phyloP scores from a whole-genome alignment of 73 alveolate species.

The Paramecium tetraurelia region DNA sequence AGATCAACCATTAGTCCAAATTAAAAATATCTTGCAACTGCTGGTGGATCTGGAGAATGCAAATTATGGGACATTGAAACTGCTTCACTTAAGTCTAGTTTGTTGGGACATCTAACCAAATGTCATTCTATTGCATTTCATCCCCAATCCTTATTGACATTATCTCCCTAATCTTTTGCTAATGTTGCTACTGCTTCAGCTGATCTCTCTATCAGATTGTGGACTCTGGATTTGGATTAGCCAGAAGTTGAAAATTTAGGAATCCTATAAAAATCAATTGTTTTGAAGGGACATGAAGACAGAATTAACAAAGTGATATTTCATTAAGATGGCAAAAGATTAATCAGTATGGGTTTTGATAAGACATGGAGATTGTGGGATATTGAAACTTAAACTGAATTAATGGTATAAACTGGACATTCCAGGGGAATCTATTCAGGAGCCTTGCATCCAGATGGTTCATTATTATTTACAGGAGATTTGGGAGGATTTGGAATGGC shows the following conservation, averaged over 20 bases:
- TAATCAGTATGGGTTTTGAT: slow-evolving; percentile 94
- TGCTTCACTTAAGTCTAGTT: not conserved
- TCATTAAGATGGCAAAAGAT: slow-evolving; percentile 86
- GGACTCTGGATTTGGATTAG: slow-evolving; percentile 74
- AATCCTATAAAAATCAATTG: slow-evolving; percentile 66
- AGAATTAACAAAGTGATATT: slow-evolving; percentile 89
- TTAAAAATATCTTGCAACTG: slow-evolving; percentile 61
- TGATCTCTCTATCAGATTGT: slow-evolving; percentile 86
- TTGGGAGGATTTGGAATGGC: slow-evolving; percentile 89
- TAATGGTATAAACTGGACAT: slow-evolving; percentile 96
- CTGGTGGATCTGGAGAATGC: slow-evolving; percentile 70
- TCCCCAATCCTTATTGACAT: slow-evolving; percentile 56
- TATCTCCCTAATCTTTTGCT: slow-evolving; percentile 42
- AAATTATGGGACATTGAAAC: slow-evolving; percentile 50
- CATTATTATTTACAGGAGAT: slow-evolving; percentile 95
- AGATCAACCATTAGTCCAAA: slow-evolving; percentile 77
- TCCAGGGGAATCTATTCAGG: slow-evolving; percentile 87
- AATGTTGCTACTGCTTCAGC: slow-evolving; percentile 92
- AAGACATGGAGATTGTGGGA: slow-evolving; percentile 98
- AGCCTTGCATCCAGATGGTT: slow-evolving; percentile 94
- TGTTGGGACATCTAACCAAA: slow-evolving; percentile 62
- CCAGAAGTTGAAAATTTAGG: slow-evolving; percentile 37
- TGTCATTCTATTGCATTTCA: slow-evolving; percentile 65
- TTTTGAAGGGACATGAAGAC: slow-evolving; percentile 95
- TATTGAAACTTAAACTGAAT: slow-evolving; percentile 71